Evolutionary conservation across 1,139 yeast species (phyloP).

Genomic region (Pichia sp.): DNA sequence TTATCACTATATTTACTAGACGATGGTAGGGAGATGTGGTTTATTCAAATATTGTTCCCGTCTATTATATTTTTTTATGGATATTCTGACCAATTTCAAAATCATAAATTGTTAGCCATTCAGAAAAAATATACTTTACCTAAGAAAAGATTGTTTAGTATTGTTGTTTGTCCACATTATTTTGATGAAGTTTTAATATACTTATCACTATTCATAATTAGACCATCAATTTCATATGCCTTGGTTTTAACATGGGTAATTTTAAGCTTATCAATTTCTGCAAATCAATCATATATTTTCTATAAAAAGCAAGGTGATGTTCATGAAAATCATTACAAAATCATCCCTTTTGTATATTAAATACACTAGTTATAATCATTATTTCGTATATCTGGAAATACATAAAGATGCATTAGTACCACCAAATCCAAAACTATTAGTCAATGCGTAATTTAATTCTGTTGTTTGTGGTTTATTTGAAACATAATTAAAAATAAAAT

Average conservation of each 20-base stretch:
- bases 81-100: slow-evolving; percentile 49
- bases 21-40: neutral
- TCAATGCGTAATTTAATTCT: slow-evolving; percentile 42
- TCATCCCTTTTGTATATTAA: slow-evolving; percentile 36
- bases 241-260: slow-evolving; percentile 50
- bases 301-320: slow-evolving; percentile 33
- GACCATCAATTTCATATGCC: slow-evolving; percentile 16
- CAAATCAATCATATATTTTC: slow-evolving; percentile 50
- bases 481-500: slow-evolving; percentile 58
- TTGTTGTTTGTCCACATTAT: slow-evolving; percentile 72
- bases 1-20: slow-evolving; percentile 10
- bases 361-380: neutral
- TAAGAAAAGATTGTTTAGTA: slow-evolving; percentile 41
- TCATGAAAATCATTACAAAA: slow-evolving; percentile 16
- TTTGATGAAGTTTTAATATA: slow-evolving; percentile 69
- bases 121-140: slow-evolving; percentile 69
- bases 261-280: slow-evolving; percentile 55
- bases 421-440: slow-evolving; percentile 96
- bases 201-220: slow-evolving; percentile 30
- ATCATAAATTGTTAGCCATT: slow-evolving; percentile 55
- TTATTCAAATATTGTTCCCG: neutral
- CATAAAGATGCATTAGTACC: slow-evolving; percentile 82
- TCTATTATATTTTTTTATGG: slow-evolving; percentile 12
- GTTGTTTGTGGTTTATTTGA: slow-evolving; percentile 38
- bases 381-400: slow-evolving; percentile 31